Conservation (phyloP, 129 eudicot species). For the Calendula officinalis region DNA sequence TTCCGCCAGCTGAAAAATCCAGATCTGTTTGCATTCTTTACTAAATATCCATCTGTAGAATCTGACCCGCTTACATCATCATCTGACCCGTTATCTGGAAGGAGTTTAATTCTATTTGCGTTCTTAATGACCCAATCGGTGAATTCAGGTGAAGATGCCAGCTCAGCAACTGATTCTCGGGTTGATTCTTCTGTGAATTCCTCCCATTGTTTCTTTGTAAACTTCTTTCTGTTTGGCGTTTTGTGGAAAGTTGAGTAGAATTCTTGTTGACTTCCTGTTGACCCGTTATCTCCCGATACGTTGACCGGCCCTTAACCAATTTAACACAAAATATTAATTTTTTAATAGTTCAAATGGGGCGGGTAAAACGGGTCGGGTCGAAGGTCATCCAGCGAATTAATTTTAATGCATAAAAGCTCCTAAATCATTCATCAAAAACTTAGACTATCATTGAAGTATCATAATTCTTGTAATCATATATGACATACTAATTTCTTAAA, state of each 20-base stretch:
- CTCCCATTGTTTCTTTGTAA: constrained; percentile 70
- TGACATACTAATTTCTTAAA: not conserved
- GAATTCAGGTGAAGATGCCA: constrained; percentile 86
- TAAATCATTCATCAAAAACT: not conserved
- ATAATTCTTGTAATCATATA: not conserved
- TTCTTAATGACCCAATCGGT: constrained; percentile 72
- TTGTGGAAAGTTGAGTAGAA: constrained; percentile 74
- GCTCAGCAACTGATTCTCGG: constrained; percentile 59
- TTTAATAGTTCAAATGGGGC: not conserved
- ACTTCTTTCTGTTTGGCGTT: constrained; percentile 69
- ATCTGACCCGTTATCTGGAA: constrained; percentile 48
- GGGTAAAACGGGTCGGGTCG: not conserved
- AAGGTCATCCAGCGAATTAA: not conserved
- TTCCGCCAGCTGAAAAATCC: constrained; percentile 46
- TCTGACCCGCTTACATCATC: constrained; percentile 60
- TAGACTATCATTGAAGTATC: not conserved
- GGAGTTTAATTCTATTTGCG: constrained; percentile 57
- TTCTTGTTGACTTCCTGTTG: constrained; percentile 31
- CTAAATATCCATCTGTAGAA: constrained; percentile 58
- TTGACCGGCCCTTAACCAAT: constrained; percentile 35
- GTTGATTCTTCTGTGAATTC: constrained; percentile 78
- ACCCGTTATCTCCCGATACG: constrained; percentile 27
- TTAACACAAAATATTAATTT: not conserved
- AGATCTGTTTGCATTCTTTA: constrained; percentile 34
- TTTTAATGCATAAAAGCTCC: not conserved